Evolutionary conservation across 805 yeast species (phyloP).

Genomic region (Blastobotrys terrestris): DNA sequence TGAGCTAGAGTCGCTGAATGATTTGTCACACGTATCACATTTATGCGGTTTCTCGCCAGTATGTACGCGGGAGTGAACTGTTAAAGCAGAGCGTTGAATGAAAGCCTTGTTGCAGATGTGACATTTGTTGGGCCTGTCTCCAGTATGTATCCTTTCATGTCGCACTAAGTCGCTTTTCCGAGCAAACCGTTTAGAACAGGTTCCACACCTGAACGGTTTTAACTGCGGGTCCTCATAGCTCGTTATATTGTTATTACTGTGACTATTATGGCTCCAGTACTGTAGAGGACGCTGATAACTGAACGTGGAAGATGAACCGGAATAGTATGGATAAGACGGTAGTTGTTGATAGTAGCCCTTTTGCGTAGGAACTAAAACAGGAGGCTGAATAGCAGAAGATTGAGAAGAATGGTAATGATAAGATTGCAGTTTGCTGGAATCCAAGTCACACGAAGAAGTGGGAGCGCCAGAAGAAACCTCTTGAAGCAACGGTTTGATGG

Average conservation of each 20-base stretch:
- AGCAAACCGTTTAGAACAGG: constrained; percentile 62
- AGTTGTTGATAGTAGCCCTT: background rate
- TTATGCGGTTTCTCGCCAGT: constrained; percentile 73
- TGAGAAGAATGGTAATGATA: background rate
- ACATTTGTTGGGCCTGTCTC: constrained; percentile 36
- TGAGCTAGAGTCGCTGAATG: constrained; percentile 33
- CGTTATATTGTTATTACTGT: background rate
- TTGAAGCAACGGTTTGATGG: background rate
- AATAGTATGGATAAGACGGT: background rate
- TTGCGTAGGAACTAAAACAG: background rate
- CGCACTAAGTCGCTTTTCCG: constrained; percentile 79
- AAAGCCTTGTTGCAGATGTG: constrained; percentile 64
- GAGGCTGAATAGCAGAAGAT: background rate
- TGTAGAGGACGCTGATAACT: background rate
- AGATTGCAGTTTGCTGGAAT: background rate
- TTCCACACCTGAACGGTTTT: constrained; percentile 6
- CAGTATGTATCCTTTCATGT: constrained; percentile 62
- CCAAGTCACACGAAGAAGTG: background rate
- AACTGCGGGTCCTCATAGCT: background rate
- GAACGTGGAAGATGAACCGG: background rate
- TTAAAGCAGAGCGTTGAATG: constrained; percentile 75
- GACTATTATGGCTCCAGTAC: background rate
- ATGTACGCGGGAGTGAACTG: constrained; percentile 74
- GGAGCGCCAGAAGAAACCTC: background rate
- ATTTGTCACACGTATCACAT: constrained; percentile 38